A percentile compares a stretch with the other conserved stretches of the same genome.
These are phyloP conservation scores for Gnetum montanum DNA, from an alignment of 75 land plant genomes.

Conservation along the genomic window DNA sequence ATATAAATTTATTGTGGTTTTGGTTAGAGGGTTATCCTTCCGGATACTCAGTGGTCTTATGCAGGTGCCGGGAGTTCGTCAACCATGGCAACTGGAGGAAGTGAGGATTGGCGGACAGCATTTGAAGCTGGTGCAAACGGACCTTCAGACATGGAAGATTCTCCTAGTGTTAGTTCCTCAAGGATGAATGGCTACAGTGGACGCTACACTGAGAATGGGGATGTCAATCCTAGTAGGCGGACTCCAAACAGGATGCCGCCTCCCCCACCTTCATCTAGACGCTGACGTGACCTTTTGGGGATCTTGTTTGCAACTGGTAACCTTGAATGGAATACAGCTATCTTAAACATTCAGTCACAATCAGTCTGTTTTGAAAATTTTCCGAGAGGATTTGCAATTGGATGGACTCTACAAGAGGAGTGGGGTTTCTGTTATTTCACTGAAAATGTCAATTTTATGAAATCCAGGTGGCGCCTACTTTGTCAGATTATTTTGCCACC, in stretches of 20 bases:
- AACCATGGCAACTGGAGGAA: constrained; percentile 25
- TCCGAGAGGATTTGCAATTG: constrained; percentile 1
- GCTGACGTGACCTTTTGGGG: constrained; percentile 16
- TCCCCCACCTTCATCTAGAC: constrained; percentile 61
- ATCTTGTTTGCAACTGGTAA: constrained; percentile 1
- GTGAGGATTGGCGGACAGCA: constrained; percentile 92
- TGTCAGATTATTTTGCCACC: constrained; percentile 2
- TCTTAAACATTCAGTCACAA: not conserved
- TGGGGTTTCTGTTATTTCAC: constrained; percentile 8
- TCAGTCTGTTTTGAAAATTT: not conserved
- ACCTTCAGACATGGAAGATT: constrained; percentile 14
- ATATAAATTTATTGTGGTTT: constrained; percentile 19
- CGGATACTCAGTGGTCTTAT: not conserved
- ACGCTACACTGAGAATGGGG: constrained; percentile 69
- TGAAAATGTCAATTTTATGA: constrained; percentile 4
- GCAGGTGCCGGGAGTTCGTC: constrained; percentile 18
- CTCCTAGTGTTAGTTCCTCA: constrained; percentile 16
- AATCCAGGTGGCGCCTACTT: constrained; percentile 7
- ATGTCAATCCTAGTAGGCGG: constrained; percentile 52
- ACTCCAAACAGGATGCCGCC: constrained; percentile 82
- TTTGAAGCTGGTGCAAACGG: constrained; percentile 92
- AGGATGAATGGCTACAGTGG: constrained; percentile 44
- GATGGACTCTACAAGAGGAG: not conserved
- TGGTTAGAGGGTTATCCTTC: too few relatives aligned
- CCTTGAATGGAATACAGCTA: constrained; percentile 1